Conservation (phyloP, 306 rosid species). For the Mucuna pruriens region DNA sequence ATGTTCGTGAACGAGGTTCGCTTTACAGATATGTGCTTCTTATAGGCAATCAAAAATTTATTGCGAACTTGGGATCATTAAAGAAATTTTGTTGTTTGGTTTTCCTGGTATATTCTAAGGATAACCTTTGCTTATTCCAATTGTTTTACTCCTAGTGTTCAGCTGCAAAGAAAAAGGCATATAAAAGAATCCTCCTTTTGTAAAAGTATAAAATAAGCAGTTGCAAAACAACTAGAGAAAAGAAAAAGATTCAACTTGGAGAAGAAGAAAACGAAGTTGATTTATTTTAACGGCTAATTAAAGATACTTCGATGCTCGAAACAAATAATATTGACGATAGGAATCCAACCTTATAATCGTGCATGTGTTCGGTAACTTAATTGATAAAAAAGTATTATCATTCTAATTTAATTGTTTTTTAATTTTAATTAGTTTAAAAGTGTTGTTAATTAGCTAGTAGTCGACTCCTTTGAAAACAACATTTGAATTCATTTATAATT, state of each 20-base stretch:
- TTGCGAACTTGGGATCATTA: not conserved
- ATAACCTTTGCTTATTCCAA: not conserved
- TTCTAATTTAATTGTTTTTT: too few species aligned
- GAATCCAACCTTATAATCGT: too few species aligned
- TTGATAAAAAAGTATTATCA: too few species aligned
- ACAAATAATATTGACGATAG: not conserved
- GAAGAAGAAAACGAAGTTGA: constrained; percentile 18
- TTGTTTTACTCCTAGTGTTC: not conserved
- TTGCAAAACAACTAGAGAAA: not conserved
- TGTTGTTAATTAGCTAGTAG: too few species aligned
- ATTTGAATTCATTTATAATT: too few species aligned
- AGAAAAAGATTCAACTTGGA: not conserved
- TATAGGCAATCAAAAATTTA: not conserved
- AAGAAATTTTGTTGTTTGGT: not conserved
- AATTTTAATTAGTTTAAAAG: too few species aligned
- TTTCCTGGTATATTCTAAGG: constrained; percentile 31
- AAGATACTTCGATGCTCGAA: not conserved
- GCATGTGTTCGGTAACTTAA: too few species aligned
- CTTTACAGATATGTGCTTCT: not conserved
- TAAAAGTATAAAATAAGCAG: not conserved
- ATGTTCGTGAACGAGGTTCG: not conserved
- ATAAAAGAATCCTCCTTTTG: not conserved
- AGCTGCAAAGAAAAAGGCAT: not conserved
- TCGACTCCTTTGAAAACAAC: too few species aligned
- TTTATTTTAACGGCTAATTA: not conserved